Conservation (phyloP, 441 rosid species). For the Adansonia grandidieri region DNA sequence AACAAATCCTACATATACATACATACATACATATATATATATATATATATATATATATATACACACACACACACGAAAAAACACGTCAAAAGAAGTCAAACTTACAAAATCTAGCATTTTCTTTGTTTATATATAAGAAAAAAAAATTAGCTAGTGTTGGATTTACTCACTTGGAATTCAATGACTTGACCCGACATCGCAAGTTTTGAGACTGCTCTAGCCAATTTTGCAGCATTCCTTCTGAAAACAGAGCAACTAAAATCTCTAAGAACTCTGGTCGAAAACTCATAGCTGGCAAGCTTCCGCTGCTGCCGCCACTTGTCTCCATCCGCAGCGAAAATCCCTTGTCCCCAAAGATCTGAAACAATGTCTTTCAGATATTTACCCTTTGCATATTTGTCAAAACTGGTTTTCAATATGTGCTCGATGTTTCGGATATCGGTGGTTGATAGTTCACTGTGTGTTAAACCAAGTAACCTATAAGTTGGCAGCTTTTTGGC, state of each 20-base stretch:
- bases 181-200: slow-evolving; percentile 33
- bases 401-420: slow-evolving; percentile 56
- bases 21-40: neutral
- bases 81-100: no score
- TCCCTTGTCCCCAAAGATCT: slow-evolving; percentile 74
- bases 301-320: slow-evolving; percentile 86
- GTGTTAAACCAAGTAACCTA: slow-evolving; percentile 52
- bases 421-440: slow-evolving; percentile 70
- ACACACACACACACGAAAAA: no score
- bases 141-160: no score
- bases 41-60: no score
- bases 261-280: slow-evolving; percentile 67
- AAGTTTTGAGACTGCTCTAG: slow-evolving; percentile 33
- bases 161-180: no score
- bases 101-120: no score
- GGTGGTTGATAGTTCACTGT: slow-evolving; percentile 53
- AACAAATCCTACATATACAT: slow-evolving; percentile 47
- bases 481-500: slow-evolving; percentile 49
- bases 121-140: no score
- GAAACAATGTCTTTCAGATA: slow-evolving; percentile 27
- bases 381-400: slow-evolving; percentile 53
- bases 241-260: slow-evolving; percentile 72
- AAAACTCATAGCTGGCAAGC: slow-evolving; percentile 78
- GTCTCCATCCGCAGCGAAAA: slow-evolving; percentile 71
- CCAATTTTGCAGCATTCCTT: slow-evolving; percentile 61